These are phyloP conservation scores for Fusarium sp. DNA, from an alignment of 2,329 filamentous ascomycete genomes.

Conservation along the genomic window DNA sequence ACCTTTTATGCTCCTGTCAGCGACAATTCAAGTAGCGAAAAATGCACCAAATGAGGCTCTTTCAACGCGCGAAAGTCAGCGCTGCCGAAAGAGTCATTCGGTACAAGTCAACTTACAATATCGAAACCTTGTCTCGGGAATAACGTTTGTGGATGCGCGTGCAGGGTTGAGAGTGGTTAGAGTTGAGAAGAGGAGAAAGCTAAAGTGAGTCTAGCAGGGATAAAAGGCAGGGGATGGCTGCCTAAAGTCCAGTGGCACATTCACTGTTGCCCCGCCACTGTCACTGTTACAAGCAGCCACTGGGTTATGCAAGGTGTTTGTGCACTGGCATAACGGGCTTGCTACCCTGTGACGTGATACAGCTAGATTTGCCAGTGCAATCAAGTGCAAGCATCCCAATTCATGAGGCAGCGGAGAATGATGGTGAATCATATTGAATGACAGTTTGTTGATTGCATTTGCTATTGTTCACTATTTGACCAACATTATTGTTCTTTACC, in stretches of 20 bases:
- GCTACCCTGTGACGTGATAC: background rate
- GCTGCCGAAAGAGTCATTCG: background rate
- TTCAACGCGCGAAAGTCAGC: background rate
- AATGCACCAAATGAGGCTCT: background rate
- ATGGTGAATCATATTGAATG: fast-evolving
- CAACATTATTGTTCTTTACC: no score
- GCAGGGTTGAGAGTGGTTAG: background rate
- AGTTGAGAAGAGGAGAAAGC: background rate
- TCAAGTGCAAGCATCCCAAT: background rate
- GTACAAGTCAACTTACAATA: background rate
- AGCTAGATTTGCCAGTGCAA: background rate
- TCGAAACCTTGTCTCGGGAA: background rate
- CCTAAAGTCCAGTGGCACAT: background rate
- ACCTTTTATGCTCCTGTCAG: background rate
- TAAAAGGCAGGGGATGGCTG: background rate
- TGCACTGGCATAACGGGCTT: background rate
- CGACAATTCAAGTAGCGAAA: fast-evolving
- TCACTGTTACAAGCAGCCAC: background rate
- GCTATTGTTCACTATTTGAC: background rate
- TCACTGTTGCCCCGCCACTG: background rate
- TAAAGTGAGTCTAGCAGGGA: background rate
- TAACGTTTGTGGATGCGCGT: background rate
- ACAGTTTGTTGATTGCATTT: fast-evolving
- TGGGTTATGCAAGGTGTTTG: fast-evolving
- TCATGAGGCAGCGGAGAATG: no score